Conservation (phyloP, 2,329 filamentous ascomycete genomes). For the Nigrospora sphaerica region DNA sequence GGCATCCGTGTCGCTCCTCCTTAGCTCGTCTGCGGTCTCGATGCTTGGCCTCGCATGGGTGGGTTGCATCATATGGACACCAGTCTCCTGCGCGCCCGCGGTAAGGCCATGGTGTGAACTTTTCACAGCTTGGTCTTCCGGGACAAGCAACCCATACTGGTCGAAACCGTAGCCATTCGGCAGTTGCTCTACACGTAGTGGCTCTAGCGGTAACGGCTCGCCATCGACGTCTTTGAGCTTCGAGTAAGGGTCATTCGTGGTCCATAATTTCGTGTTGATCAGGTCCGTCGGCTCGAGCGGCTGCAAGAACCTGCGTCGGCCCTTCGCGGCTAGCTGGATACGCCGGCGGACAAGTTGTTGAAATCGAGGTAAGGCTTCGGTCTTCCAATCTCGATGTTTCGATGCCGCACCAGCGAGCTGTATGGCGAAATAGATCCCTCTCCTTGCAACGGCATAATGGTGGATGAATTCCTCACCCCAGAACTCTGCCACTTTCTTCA, state of each 20-base stretch:
- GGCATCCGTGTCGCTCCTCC: background rate
- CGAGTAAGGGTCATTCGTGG: background rate
- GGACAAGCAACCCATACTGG: background rate
- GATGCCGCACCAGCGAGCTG: background rate
- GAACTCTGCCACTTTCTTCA: background rate
- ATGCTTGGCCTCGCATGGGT: background rate
- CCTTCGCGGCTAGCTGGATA: background rate
- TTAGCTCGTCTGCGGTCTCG: background rate
- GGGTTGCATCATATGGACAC: background rate
- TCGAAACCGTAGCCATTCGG: background rate
- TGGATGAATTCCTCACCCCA: background rate
- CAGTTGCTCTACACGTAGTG: background rate
- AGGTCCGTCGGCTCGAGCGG: background rate
- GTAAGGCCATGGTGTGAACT: background rate
- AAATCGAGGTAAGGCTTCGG: background rate
- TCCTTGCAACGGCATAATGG: background rate
- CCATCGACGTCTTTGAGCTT: background rate
- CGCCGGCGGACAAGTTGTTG: background rate
- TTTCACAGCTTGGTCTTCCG: background rate
- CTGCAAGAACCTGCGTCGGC: too few relatives aligned
- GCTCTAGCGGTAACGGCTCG: background rate
- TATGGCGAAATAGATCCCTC: background rate
- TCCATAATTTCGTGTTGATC: background rate
- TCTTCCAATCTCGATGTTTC: background rate
- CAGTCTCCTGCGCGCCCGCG: background rate